Base-by-base conservation (phyloP, 2,329 filamentous ascomycete species). In the Neofusicoccum parvum region DNA sequence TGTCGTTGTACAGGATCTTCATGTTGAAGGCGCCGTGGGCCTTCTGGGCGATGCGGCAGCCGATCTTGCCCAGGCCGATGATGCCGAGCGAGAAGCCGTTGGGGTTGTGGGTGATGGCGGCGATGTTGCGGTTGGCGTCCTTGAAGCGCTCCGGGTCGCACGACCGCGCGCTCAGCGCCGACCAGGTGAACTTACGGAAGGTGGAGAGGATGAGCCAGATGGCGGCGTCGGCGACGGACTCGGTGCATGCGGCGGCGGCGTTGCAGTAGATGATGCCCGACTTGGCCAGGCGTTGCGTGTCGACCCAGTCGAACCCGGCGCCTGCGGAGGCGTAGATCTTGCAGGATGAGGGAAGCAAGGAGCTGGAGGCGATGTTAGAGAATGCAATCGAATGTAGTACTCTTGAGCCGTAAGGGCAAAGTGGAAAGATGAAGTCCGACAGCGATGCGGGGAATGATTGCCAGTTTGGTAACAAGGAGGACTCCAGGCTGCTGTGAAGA, bases 161-260 rank as follows among this genome's bases (percentile, higher is more conserved):
- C 11, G 68, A 69, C 37, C 68, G 66, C n/a, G 69, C 69, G 17
- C 60, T 53, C 45, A 69, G 63, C 3, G 66, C 66, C 45, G 64
- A 67, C 67, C 68, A 70, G 23, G 66, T 69, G 43, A 70, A 60
- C 43, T 67, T 67, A 15, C 67, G 65, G 78, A 91, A 92, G 5
- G 86, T 87, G 11, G 85, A 85, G 60, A 92, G 84, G 69, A 92
- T 85, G 71, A 89, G 68, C 65, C 66, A 70, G 51, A 70, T 69
- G 82, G 88, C 86, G 70, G 90, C 87, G 75, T 91, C 89, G 51
- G 89, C 88, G 1, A 91, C 89, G 1, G 88, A 85, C 71, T 91
- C 89, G 5, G 87, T 86, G 14, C 87, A 87, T 0, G 89, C 88
- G 3, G 70, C 77, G 67, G 69, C 68, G 34, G 68, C 69, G 49